Percentiles rank a stretch among this genome's conserved stretches.
phyloP scores from a whole-genome alignment of 768 basidiomycete genomes.

The Mycena haematopus region DNA sequence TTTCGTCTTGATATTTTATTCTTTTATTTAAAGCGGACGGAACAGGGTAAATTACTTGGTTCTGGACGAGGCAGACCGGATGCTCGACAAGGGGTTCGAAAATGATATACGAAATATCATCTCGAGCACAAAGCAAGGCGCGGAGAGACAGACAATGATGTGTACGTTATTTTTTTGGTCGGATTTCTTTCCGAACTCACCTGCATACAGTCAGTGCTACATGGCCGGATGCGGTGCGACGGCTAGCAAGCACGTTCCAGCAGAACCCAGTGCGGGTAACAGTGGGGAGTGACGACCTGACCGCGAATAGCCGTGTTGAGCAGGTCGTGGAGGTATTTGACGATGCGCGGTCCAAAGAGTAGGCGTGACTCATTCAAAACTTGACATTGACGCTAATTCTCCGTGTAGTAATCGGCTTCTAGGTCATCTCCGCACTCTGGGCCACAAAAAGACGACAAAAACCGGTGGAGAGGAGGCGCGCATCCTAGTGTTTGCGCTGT shows the following conservation, averaged over 20 bases:
- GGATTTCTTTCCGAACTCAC: background rate
- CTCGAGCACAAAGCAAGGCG: constrained; percentile 66
- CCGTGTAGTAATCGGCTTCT: constrained; percentile 62
- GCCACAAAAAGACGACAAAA: constrained; percentile 66
- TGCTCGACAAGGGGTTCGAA: constrained; percentile 98
- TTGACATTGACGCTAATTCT: constrained; percentile 8
- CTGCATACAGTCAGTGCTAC: constrained; percentile 85
- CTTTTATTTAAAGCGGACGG: constrained; percentile 7
- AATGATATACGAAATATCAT: constrained; percentile 96
- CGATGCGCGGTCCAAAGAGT: constrained; percentile 87
- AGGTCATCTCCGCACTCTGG: constrained; percentile 57
- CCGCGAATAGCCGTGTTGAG: constrained; percentile 92
- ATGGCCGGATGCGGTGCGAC: constrained; percentile 94
- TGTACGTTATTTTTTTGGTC: constrained; percentile 59
- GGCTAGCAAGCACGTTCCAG: constrained; percentile 89
- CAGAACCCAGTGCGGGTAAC: constrained; percentile 86
- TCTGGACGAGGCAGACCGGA: constrained; percentile 96
- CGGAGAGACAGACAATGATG: constrained; percentile 91
- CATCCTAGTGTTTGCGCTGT: constrained; percentile 91
- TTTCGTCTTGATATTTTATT: constrained; percentile 20
- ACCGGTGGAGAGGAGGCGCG: constrained; percentile 63
- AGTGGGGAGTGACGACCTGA: constrained; percentile 93
- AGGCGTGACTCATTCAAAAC: constrained; percentile 34
- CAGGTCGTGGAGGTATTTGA: constrained; percentile 94
- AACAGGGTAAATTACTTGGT: constrained; percentile 87